Percentiles rank a stretch among this genome's conserved stretches.
phyloP scores from a whole-genome alignment of 2,329 filamentous ascomycete genomes.

The Fusarium circinatum region DNA sequence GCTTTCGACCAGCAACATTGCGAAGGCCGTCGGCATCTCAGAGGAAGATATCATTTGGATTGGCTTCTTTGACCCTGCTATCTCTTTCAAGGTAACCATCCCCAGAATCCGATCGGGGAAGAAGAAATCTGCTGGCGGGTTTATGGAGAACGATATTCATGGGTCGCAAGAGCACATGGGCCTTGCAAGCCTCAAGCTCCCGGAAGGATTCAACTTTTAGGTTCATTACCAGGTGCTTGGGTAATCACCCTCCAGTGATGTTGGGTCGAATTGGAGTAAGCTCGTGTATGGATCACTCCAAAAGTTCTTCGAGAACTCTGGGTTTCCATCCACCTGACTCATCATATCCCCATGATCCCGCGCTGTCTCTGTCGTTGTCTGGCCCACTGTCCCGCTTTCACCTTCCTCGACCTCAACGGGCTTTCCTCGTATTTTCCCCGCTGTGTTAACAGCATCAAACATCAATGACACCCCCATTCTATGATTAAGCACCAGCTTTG shows the following conservation, averaged over 20 bases:
- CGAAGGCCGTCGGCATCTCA: conserved; percentile 39
- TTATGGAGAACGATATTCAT: conserved; percentile 41
- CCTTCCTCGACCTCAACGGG: conserved; percentile 8
- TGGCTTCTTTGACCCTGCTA: conserved; percentile 57
- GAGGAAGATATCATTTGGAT: conserved; percentile 49
- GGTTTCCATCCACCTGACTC: neutral
- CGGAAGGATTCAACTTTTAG: neutral
- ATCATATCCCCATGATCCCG: neutral
- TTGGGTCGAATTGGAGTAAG: conserved; percentile 15
- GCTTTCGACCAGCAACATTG: conserved; percentile 17
- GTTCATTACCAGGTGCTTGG: neutral
- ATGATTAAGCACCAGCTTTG: conserved; percentile 14
- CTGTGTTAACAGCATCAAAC: conserved; percentile 19
- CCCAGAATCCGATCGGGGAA: conserved; percentile 19
- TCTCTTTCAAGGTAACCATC: conserved; percentile 55
- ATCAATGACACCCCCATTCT: conserved; percentile 30
- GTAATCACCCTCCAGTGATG: neutral
- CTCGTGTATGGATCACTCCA: conserved; percentile 32
- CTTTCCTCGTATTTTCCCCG: conserved; percentile 19
- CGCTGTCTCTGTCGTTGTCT: neutral
- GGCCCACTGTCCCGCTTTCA: neutral
- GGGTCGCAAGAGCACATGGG: conserved; percentile 38
- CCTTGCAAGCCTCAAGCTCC: conserved; percentile 18
- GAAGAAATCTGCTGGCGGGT: conserved; percentile 29
- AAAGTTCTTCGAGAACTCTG: conserved; percentile 18